phyloP scores from a whole-genome alignment of 2,329 filamentous ascomycete genomes.

The Lecanicillium sp. region DNA sequence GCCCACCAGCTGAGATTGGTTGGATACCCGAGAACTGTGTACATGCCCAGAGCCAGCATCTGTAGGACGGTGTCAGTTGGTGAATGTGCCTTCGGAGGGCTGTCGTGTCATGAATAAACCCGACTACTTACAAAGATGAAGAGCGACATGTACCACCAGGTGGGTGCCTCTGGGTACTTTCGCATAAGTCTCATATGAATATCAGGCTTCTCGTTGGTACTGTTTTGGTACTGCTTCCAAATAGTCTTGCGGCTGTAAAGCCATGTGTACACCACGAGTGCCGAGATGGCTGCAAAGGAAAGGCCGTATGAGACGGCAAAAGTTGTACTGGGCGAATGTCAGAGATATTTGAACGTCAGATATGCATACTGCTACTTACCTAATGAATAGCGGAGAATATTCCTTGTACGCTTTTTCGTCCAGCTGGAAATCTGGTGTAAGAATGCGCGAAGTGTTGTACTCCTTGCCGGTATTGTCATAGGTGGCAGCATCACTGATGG shows the following conservation, averaged over 20 bases:
- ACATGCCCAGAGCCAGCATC: conserved; percentile 47
- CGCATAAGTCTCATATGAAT: conserved; percentile 58
- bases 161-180: conserved; percentile 54
- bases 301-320: conserved; percentile 64
- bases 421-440: conserved; percentile 54
- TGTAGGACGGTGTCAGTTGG: conserved; percentile 14
- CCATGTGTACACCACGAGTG: conserved; percentile 60
- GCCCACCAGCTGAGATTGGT: conserved; percentile 68
- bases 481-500: conserved; percentile 61
- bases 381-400: conserved; percentile 62
- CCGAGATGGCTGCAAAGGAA: conserved; percentile 63
- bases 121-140: conserved; percentile 41
- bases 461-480: conserved; percentile 61
- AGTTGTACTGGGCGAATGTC: conserved; percentile 45
- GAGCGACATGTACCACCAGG: conserved; percentile 55
- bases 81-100: no score
- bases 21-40: conserved; percentile 50
- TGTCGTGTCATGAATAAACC: background rate
- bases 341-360: no score
- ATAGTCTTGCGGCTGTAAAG: conserved; percentile 62
- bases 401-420: conserved; percentile 55
- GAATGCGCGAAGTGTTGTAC: conserved; percentile 59
- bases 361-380: conserved; percentile 23
- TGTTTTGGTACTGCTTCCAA: conserved; percentile 53
- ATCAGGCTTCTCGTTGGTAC: conserved; percentile 52